phyloP scores from a whole-genome alignment of 1,284 basidiomycete genomes.

The Ceratobasidium sp. region DNA sequence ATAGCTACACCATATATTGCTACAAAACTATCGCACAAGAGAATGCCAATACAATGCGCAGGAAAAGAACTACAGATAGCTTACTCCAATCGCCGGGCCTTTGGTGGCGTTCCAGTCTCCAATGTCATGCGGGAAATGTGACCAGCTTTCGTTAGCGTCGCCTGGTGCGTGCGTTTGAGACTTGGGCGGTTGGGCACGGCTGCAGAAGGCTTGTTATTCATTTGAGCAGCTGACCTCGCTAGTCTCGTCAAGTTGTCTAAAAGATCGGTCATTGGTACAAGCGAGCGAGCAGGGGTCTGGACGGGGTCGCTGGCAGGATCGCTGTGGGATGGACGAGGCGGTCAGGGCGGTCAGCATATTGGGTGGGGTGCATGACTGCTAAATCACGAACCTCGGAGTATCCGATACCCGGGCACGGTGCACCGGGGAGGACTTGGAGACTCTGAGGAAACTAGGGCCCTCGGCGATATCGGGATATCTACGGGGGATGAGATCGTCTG shows the following conservation, averaged over 20 bases:
- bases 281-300: neutral
- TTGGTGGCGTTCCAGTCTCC: constrained; percentile 3
- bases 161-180: constrained; percentile 23
- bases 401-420: neutral
- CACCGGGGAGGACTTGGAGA: neutral
- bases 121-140: neutral
- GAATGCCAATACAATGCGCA: neutral
- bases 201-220: constrained; percentile 1
- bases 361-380: neutral
- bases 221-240: constrained; percentile 22
- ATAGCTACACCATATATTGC: constrained; percentile 1
- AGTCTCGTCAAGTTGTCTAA: constrained; percentile 26
- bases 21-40: neutral
- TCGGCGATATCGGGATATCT: neutral
- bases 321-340: neutral
- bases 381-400: neutral
- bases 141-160: neutral
- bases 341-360: neutral
- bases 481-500: neutral
- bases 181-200: neutral
- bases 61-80: neutral
- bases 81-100: neutral
- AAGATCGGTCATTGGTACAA: constrained; percentile 33
- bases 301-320: neutral
- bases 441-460: neutral